Evolutionary conservation across 192 early-diverging fungal genomes (phyloP).

Genomic region (Backusella macrospora): DNA sequence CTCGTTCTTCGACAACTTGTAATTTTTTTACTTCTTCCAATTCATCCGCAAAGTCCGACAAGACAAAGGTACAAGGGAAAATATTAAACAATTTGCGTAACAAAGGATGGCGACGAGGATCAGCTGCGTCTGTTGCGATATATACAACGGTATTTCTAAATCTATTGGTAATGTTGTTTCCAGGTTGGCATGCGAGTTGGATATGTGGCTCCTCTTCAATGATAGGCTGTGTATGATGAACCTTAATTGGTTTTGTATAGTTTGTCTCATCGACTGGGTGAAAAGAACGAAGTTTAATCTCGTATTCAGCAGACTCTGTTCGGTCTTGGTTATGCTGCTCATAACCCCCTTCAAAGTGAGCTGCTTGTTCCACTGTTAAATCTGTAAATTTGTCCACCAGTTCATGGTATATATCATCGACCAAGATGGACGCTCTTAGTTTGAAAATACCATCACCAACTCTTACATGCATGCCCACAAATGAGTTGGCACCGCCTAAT

Average conservation of each 20-base stretch:
- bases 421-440: constrained; percentile 41
- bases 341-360: constrained; percentile 21
- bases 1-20: constrained; percentile 44
- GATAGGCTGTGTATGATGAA: constrained; percentile 28
- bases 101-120: constrained; percentile 49
- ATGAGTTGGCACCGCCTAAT: constrained; percentile 51
- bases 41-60: constrained; percentile 52
- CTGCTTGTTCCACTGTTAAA: constrained; percentile 38
- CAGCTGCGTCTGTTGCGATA: constrained; percentile 55
- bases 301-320: constrained; percentile 41
- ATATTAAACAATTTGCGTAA: constrained; percentile 49
- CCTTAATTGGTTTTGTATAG: constrained; percentile 23
- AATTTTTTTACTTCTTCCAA: constrained; percentile 38
- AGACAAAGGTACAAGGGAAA: constrained; percentile 52
- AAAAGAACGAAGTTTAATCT: constrained; percentile 33
- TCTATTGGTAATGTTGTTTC: constrained; percentile 2
- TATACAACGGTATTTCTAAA: constrained; percentile 48
- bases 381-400: constrained; percentile 48
- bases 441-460: constrained; percentile 58
- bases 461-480: constrained; percentile 55
- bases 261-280: constrained; percentile 15
- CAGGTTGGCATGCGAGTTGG: constrained; percentile 8
- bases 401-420: constrained; percentile 51
- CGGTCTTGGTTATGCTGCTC: constrained; percentile 41
- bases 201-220: neutral